These are phyloP conservation scores for Garcia nutans DNA, from an alignment of 345 rosid species.

Conservation along the genomic window DNA sequence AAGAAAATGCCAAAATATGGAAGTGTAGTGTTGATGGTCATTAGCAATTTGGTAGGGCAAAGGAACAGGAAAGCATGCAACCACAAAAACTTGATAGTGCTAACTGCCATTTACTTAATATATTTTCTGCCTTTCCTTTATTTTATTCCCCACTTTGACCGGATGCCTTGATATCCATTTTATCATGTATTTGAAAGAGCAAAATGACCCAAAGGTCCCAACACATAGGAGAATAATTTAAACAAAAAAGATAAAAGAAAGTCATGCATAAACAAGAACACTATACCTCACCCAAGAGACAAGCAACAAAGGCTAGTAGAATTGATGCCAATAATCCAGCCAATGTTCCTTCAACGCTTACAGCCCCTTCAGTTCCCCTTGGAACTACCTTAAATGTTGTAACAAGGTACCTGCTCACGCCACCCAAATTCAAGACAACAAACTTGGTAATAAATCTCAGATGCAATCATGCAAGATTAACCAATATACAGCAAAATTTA, in stretches of 20 bases:
- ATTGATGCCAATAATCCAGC: constrained; percentile 84
- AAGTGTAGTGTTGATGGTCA: neutral
- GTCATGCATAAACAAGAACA: constrained; percentile 1
- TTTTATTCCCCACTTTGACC: neutral
- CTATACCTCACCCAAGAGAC: constrained; percentile 68
- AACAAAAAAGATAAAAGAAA: neutral
- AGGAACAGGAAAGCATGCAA: neutral
- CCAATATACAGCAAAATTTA: neutral
- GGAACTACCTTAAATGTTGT: constrained; percentile 87
- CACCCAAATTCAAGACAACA: constrained; percentile 1
- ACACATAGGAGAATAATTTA: neutral
- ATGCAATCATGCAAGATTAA: neutral
- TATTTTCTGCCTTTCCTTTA: neutral
- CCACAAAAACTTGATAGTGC: neutral
- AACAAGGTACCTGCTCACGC: constrained; percentile 65
- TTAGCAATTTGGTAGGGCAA: neutral
- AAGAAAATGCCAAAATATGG: neutral
- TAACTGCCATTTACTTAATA: neutral
- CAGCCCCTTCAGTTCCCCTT: constrained; percentile 96
- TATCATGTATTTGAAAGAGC: neutral
- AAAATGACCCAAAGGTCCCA: neutral
- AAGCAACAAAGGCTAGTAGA: constrained; percentile 62
- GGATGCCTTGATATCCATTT: neutral
- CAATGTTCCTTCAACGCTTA: constrained; percentile 89
- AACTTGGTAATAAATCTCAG: neutral